Conservation (phyloP, 768 basidiomycete species). For the Xerocomellus amylosporus region DNA sequence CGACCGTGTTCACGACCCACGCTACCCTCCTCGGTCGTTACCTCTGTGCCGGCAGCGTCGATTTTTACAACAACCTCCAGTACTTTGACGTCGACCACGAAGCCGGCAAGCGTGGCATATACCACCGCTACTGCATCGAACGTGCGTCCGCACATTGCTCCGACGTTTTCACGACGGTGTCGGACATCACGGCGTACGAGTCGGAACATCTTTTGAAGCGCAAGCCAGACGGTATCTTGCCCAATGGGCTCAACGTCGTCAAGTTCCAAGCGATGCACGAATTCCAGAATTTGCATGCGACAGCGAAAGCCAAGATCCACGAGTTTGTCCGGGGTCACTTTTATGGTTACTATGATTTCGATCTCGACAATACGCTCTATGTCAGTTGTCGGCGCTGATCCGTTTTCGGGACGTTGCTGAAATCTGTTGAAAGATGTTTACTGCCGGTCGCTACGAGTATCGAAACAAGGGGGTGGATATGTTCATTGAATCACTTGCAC, state of each 20-base stretch:
- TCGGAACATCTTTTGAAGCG: conserved; percentile 94
- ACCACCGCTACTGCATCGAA: conserved; percentile 97
- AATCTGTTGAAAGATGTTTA: conserved; percentile 72
- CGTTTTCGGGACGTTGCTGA: conserved; percentile 1
- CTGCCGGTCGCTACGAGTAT: conserved; percentile 98
- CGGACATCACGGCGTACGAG: conserved; percentile 98
- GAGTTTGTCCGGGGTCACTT: conserved; percentile 98
- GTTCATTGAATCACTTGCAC: conserved; percentile 97
- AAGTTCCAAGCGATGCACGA: conserved; percentile 99
- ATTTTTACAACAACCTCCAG: conserved; percentile 99
- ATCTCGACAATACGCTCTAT: conserved; percentile 88
- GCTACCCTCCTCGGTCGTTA: conserved; percentile 98
- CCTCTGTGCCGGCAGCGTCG: conserved; percentile 95
- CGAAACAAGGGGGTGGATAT: conserved; percentile 99
- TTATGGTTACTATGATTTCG: conserved; percentile 96
- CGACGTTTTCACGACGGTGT: conserved; percentile 98
- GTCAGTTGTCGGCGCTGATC: conserved; percentile 39
- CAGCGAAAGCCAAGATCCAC: conserved; percentile 95
- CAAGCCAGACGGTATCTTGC: conserved; percentile 95
- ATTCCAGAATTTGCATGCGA: conserved; percentile 93
- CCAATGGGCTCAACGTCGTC: conserved; percentile 97
- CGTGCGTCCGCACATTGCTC: conserved; percentile 91
- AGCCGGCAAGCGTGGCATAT: conserved; percentile 98
- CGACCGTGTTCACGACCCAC: conserved; percentile 98
- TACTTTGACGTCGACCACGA: conserved; percentile 99